These are phyloP conservation scores for Astrothelium subdiscretum DNA, from an alignment of 495 filamentous ascomycete species.

Conservation along the genomic window DNA sequence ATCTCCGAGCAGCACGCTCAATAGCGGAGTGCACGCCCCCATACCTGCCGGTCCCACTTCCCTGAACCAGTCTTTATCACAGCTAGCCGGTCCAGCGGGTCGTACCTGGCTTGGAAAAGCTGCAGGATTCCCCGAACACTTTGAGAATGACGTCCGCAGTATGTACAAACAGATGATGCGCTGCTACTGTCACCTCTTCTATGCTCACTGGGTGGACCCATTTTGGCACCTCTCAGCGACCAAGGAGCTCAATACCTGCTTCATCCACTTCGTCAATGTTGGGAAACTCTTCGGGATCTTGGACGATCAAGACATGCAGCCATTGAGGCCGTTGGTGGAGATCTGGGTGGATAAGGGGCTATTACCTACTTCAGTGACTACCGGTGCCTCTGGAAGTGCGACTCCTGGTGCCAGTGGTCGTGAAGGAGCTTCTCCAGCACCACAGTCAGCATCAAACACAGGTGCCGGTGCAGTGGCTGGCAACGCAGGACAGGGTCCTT, in stretches of 20 bases:
- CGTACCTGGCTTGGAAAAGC: conserved; percentile 74
- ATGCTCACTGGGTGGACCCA: conserved; percentile 68
- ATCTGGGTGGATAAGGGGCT: conserved; percentile 77
- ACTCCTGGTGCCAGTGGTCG: background rate
- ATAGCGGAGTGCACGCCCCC: conserved; percentile 41
- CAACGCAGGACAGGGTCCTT: background rate
- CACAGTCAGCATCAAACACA: background rate
- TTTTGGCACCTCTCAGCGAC: conserved; percentile 83
- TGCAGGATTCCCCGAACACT: conserved; percentile 77
- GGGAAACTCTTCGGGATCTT: conserved; percentile 75
- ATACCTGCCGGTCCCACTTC: conserved; percentile 37
- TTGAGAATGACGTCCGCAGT: conserved; percentile 73
- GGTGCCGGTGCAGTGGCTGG: background rate
- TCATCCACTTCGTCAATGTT: conserved; percentile 84
- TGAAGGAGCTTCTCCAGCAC: background rate
- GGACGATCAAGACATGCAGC: conserved; percentile 73
- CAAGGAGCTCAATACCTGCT: conserved; percentile 87
- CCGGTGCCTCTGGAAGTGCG: background rate
- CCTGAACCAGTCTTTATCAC: conserved; percentile 35
- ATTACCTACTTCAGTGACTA: conserved; percentile 39
- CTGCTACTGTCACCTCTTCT: conserved; percentile 78
- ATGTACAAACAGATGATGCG: conserved; percentile 97
- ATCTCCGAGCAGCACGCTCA: conserved; percentile 30
- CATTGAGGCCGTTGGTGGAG: conserved; percentile 86
- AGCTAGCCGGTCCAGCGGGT: conserved; percentile 26